Evolutionary conservation across 768 basidiomycete genomes (phyloP), one percentile per base, ranked within the genome.

Genomic region (Termitomyces sp.): DNA sequence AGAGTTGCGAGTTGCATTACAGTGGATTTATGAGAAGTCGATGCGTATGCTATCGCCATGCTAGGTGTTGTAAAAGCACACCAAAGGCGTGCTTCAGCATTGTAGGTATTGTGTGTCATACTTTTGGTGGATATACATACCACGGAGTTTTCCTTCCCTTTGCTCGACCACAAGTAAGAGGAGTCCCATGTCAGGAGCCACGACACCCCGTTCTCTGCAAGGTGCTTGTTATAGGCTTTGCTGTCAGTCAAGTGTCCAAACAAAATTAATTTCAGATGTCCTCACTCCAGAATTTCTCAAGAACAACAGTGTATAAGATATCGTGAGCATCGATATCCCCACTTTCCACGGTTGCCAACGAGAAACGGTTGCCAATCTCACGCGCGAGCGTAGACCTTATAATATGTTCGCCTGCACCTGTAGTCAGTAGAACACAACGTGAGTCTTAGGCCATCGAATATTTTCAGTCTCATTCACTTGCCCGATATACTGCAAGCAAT

Each of bases 11-110:
- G 34, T 41, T 18, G 24, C 63, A 42, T 48, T 69, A 87, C 91
- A 78, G 83, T 85, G 26, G 86, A 83, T 62, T 76, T 81, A 18
- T 77, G 71, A 42, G 65, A 64, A 34, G 83, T 77, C 18, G 86
- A 84, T 18, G 81, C 82, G 63, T 86, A 90, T 31, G 81, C 89
- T 54, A 92, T 75, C 0, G 90, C 88, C 89, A 93, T 91, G 67
- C 87, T 89, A 20, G 83, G 76, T 26, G 91, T 86, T 7, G 91
- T 92, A 71, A 92, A 93, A 41, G 84, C 88, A 66, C 90, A 92
- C 88, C 89, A 92, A 37, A 92, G 70, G 34, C 88, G 82, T 31
- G 80, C 90, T 88, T 51, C 47, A 31, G 47, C 31, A n/a, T 44
- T 29, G 41, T 56, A 12, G 31, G 54, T 44, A 45, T 37, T 16